Conservation (phyloP, 1,284 basidiomycete species). For the Cryptococcus wingfieldii region DNA sequence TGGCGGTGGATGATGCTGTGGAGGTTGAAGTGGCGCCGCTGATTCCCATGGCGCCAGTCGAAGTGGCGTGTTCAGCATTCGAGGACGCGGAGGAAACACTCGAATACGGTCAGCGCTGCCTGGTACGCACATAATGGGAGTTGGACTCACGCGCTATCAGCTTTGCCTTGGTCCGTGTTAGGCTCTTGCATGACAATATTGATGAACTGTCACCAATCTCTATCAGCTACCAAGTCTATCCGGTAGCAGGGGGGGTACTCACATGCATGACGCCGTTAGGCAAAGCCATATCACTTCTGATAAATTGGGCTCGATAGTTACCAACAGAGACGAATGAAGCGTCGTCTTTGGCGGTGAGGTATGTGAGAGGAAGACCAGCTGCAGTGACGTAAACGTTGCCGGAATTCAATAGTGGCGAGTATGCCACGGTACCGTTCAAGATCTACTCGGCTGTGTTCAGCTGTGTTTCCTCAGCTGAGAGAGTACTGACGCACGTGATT, state of each 20-base stretch:
- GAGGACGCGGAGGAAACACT: not conserved
- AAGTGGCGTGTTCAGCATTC: not conserved
- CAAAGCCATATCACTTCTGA: constrained; percentile 32
- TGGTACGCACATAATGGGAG: no score
- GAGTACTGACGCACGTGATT: constrained; percentile 27
- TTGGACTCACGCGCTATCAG: not conserved
- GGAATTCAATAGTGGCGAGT: constrained; percentile 30
- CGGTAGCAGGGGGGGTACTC: not conserved
- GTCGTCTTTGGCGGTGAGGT: constrained; percentile 31
- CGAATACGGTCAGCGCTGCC: no score
- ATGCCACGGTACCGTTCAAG: constrained; percentile 37
- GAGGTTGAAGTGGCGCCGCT: not conserved
- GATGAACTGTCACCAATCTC: no score
- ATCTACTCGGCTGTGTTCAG: constrained; percentile 10
- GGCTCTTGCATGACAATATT: no score
- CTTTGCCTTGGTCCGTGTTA: constrained; percentile 2
- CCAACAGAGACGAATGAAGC: constrained; percentile 35
- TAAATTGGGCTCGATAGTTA: constrained; percentile 22
- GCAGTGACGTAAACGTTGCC: constrained; percentile 36
- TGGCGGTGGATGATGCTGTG: not conserved
- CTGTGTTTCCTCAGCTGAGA: not conserved
- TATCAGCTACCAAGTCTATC: no score
- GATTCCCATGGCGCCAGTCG: not conserved
- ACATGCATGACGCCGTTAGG: constrained; percentile 32
- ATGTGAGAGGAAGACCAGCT: constrained; percentile 39